phyloP scores from a whole-genome alignment of 1,139 yeast genomes.

The Geotrichum aggregatum region DNA sequence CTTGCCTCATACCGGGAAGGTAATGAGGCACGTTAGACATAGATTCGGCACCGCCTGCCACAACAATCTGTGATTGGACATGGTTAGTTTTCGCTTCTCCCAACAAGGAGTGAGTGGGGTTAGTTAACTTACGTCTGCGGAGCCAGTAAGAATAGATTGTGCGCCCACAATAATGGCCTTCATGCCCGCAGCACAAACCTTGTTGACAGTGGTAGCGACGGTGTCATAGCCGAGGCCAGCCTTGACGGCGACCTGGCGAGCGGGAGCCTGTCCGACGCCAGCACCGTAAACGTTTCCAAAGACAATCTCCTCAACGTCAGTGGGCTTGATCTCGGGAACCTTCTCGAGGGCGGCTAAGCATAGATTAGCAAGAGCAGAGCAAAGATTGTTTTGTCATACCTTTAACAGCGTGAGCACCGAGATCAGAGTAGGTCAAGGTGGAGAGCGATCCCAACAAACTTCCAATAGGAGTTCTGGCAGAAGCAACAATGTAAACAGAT shows the following conservation, averaged over 20 bases:
- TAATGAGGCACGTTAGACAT: slow-evolving; percentile 97
- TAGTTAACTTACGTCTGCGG: slow-evolving; percentile 54
- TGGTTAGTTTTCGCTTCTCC: neutral
- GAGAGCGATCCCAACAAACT: slow-evolving; percentile 82
- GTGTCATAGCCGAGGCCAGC: slow-evolving; percentile 78
- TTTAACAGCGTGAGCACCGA: slow-evolving; percentile 88
- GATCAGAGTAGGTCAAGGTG: slow-evolving; percentile 70
- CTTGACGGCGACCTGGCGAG: slow-evolving; percentile 91
- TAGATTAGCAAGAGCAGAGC: neutral
- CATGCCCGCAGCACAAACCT: slow-evolving; percentile 96
- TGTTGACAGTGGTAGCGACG: slow-evolving; percentile 86
- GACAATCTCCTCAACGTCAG: slow-evolving; percentile 77
- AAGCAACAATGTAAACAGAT: slow-evolving; percentile 80
- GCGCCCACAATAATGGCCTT: slow-evolving; percentile 88
- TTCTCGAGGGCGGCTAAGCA: slow-evolving; percentile 64
- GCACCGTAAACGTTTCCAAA: slow-evolving; percentile 94
- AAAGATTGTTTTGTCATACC: slow-evolving; percentile 8
- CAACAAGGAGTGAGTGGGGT: neutral
- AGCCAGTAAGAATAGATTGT: slow-evolving; percentile 82
- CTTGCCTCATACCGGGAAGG: slow-evolving; percentile 76
- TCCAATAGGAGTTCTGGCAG: slow-evolving; percentile 94
- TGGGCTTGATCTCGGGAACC: slow-evolving; percentile 74
- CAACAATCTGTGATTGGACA: slow-evolving; percentile 49
- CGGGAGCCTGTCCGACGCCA: slow-evolving; percentile 95
- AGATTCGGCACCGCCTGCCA: slow-evolving; percentile 97